Base-by-base conservation (phyloP, 2,329 filamentous ascomycete genomes). In the Paramyrothecium roridum region DNA sequence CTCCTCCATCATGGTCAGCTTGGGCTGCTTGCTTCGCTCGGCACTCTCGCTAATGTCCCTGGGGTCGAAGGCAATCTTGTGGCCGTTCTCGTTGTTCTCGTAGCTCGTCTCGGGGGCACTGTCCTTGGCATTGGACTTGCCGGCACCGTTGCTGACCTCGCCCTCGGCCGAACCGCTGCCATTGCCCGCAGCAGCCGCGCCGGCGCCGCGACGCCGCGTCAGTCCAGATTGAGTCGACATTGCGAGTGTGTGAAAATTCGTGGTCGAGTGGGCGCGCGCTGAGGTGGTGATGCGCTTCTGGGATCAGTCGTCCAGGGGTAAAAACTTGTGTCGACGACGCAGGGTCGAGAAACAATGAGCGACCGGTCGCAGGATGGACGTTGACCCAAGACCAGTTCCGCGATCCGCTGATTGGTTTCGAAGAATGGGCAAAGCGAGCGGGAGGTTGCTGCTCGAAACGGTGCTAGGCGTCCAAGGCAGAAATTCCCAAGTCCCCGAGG, bases 1-100 rank as follows among this genome's bases (percentile, higher is more conserved):
- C 77, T 99, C 95, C 78, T 99, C 95, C 95, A 99, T 99, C 71
- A 99, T 80, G 43, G 95, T 99, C 71, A 99, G 80, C 81, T 98
- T 99, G 50, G 95, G 95, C 80, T 98, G 93, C 80, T 97, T 98
- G 82, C 85, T 95, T 72, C 95, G 82, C 80, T 99, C 95, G 64
- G 89, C 91, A 75, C 87, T 97, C 81, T 99, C 95, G 77, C 89
- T 96, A 68, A 99, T 96, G 75, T 99, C 95, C 74, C 93, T 84
- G 57, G 95, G 95, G 74, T 99, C 95, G 73, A 91, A 99, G 56
- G 93, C 95, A 74, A 99, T 98, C 82, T 96, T 96, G 83, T 98
- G 95, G 63, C 95, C 95, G 78, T 97, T 97, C 76, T 96, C 93
- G 73, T 89, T 83, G 70, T 82, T 92, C 77, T 93, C 89, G 80